Base-by-base conservation (phyloP, 306 rosid genomes). In the Pueraria montana region DNA sequence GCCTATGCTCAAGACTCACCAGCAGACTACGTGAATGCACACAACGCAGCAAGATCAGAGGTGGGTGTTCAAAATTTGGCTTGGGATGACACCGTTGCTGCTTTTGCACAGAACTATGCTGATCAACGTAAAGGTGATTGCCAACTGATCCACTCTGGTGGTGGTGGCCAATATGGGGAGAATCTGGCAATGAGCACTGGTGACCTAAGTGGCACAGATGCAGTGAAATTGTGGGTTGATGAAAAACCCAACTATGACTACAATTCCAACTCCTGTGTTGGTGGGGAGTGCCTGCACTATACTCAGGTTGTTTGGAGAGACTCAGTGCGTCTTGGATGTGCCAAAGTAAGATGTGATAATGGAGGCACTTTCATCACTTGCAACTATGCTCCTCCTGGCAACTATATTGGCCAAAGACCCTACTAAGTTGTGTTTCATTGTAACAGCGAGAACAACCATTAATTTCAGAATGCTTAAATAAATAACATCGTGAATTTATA, bases 281-380 rank as follows among this genome's bases (percentile, higher is more conserved):
- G 72, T 7, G 86, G 88, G 0, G 36, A 59, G 36, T 88, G 92
- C 12, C 10, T 5, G 3, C 89, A 91, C 20, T 89, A 87, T 52
- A 91, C 92, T 67, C 94, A 91, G 16, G 87, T 86, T 8, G 85
- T 89, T 27, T 91, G 92, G 92, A 76, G 6, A 2, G 38, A 87
- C 36, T 64, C 94, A 0, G 1, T 4, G 0, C n/a, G n/a, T n/a
- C n/a, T n/a, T n/a, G n/a, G n/a, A n/a, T n/a, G 92, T 77, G 90
- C 88, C 11, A 89, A n/a, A n/a, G n/a, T n/a, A n/a, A n/a, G 5
- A 18, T 91, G 94, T 69, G 38, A 77, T 24, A 80, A 80, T 23
- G 86, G 87, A 4, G 82, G 84, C 50, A 73, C 63, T 1, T 72
- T 86, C 45, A 38, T 89, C 40, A 4, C 6, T 13, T 89, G 91